These are phyloP conservation scores for Eucalyptus cloeziana DNA, from an alignment of 345 rosid species.

Conservation along the genomic window DNA sequence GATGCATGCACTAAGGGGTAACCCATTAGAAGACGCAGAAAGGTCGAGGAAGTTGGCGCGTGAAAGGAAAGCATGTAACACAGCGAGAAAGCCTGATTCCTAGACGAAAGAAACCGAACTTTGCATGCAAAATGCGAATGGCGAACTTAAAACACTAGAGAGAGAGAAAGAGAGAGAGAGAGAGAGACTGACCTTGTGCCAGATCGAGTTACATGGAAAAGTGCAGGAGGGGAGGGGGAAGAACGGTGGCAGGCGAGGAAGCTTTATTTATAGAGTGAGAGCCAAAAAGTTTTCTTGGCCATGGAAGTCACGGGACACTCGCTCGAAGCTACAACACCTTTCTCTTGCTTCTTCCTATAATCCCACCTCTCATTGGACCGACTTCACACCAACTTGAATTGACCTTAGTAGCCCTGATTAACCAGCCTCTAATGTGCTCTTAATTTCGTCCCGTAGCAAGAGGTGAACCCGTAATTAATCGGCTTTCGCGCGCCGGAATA, in stretches of 20 bases:
- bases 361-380: neutral
- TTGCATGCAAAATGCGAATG: neutral
- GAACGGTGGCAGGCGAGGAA: neutral
- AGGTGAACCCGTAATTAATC: neutral
- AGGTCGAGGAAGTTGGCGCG: neutral
- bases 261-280: neutral
- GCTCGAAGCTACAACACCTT: neutral
- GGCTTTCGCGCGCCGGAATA: neutral
- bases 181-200: neutral
- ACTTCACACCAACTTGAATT: neutral
- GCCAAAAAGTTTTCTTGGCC: neutral
- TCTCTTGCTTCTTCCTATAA: neutral
- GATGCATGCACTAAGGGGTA: neutral
- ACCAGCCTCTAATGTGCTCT: neutral
- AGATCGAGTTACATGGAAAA: neutral
- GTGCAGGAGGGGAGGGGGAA: neutral
- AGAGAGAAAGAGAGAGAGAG: neutral
- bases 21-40: neutral
- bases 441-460: neutral
- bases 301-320: neutral
- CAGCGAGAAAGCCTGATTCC: neutral
- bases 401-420: neutral
- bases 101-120: neutral
- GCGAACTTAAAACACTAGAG: neutral
- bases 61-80: neutral